phyloP scores from a whole-genome alignment of 2,329 filamentous ascomycete genomes.

The Colletotrichum godetiae region DNA sequence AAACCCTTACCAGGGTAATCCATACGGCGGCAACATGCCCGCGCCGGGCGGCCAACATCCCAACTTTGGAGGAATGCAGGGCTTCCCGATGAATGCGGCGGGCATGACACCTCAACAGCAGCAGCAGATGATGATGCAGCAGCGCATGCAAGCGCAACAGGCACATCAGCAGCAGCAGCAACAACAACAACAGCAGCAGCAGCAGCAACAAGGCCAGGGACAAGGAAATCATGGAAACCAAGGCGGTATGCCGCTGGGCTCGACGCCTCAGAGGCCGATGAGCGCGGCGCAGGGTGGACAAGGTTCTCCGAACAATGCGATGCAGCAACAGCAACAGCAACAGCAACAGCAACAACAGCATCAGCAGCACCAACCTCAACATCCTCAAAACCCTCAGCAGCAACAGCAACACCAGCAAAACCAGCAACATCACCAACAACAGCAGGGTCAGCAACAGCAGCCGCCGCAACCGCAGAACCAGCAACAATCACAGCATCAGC shows the following conservation, averaged over 20 bases:
- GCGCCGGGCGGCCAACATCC: constrained; percentile 60
- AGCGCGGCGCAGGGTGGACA: constrained; percentile 41
- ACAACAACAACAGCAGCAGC: constrained; percentile 45
- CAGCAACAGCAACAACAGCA: constrained; percentile 40
- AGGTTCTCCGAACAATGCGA: constrained; percentile 48
- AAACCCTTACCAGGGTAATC: constrained; percentile 66
- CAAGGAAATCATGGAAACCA: constrained; percentile 45
- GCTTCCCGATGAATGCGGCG: constrained; percentile 67
- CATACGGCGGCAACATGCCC: constrained; percentile 66
- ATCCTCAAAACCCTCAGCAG: constrained; percentile 45
- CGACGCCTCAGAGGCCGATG: constrained; percentile 44
- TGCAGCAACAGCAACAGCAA: constrained; percentile 44
- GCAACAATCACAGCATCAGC: constrained; percentile 43
- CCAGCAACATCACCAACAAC: constrained; percentile 45
- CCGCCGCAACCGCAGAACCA: constrained; percentile 42
- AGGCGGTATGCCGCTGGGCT: constrained; percentile 40
- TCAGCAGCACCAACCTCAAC: constrained; percentile 43
- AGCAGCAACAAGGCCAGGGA: constrained; percentile 50
- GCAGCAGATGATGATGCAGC: constrained; percentile 42
- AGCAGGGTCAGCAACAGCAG: constrained; percentile 44
- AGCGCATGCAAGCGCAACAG: constrained; percentile 38
- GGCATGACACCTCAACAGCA: constrained; percentile 56
- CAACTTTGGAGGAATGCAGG: constrained; percentile 62
- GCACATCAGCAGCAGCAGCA: constrained; percentile 46
- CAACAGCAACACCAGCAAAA: constrained; percentile 51